Evolutionary conservation across 2,329 filamentous ascomycete species (phyloP), one percentile per base, ranked within the genome.

Genomic region (Catunica adiposa): DNA sequence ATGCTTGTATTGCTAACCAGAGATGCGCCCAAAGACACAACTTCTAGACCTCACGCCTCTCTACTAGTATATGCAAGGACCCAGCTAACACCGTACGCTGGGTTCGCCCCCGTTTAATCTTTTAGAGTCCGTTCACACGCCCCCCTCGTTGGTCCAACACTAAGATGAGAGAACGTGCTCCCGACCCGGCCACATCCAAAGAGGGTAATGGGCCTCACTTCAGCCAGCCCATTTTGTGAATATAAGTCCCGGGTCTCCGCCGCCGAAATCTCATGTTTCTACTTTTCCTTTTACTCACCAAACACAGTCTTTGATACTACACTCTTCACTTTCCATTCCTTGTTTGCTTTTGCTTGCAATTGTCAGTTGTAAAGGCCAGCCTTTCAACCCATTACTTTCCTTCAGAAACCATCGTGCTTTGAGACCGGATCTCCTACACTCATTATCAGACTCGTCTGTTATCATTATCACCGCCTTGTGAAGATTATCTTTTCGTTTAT

Each of bases 361-460:
- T 57, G 25, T 46, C 26, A 44, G 51, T 31, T 53, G 47, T 34
- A 56, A 54, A 57, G 51, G 55, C 55, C 38, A 57, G 55, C 31
- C 55, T 54, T 56, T 57, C 17, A 5, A 48, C 22, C 17, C 8
- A 23, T 48, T 26, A 48, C 56, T 54, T 51, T 38, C 20, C 40
- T 37, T 34, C 40, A 42, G 46, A n/a, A 42, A n/a, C 38, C 26
- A 48, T 48, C 50, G 17, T 40, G 20, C 48, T 58, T 52, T 47
- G 56, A 58, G 56, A 58, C 56, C 40, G 56, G 56, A 51, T 51
- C 55, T 53, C 52, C 47, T 37, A 63, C 44, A 38, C 40, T 52
- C 53, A 47, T 54, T 56, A 47, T 50, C 34, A 53, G 46, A 53
- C 37, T 46, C 29, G 17, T 52, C 23, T 23, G 48, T 34, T 51